Evolutionary conservation across 768 basidiomycete genomes (phyloP).

Genomic region (Amanita rimosa): DNA sequence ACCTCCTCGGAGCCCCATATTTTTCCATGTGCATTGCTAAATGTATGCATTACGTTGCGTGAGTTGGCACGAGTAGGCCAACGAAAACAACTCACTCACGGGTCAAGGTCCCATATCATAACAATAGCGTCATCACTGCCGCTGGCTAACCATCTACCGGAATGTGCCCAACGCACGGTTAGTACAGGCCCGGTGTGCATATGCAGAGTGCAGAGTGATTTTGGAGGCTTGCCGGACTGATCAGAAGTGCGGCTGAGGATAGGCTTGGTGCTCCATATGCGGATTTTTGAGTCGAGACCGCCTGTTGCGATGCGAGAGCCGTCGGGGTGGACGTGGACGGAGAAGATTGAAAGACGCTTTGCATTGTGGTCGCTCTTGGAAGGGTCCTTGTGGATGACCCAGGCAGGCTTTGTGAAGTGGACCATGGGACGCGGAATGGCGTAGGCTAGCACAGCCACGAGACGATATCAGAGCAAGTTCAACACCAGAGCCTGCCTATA

Average conservation of each 20-base stretch:
- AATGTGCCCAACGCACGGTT: constrained; percentile 87
- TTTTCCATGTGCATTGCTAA: constrained; percentile 68
- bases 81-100: constrained; percentile 43
- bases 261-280: constrained; percentile 95
- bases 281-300: constrained; percentile 89
- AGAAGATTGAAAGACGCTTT: constrained; percentile 81
- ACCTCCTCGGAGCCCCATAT: constrained; percentile 94
- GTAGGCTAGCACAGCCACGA: constrained; percentile 1
- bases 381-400: constrained; percentile 74
- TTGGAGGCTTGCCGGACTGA: constrained; percentile 61
- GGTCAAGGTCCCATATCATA: constrained; percentile 96
- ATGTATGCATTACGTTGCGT: constrained; percentile 1
- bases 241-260: constrained; percentile 72
- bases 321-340: constrained; percentile 90
- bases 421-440: constrained; percentile 23
- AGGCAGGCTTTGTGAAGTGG: constrained; percentile 84
- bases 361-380: constrained; percentile 49
- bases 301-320: constrained; percentile 96
- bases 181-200: constrained; percentile 94
- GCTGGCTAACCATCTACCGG: constrained; percentile 88
- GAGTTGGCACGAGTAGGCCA: constrained; percentile 2
- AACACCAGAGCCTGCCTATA: neutral
- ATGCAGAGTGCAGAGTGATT: constrained; percentile 80
- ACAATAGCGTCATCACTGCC: constrained; percentile 94
- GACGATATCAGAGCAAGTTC: neutral